These are phyloP conservation scores for Trifolium dubium DNA, from an alignment of 306 rosid species.

Conservation along the genomic window DNA sequence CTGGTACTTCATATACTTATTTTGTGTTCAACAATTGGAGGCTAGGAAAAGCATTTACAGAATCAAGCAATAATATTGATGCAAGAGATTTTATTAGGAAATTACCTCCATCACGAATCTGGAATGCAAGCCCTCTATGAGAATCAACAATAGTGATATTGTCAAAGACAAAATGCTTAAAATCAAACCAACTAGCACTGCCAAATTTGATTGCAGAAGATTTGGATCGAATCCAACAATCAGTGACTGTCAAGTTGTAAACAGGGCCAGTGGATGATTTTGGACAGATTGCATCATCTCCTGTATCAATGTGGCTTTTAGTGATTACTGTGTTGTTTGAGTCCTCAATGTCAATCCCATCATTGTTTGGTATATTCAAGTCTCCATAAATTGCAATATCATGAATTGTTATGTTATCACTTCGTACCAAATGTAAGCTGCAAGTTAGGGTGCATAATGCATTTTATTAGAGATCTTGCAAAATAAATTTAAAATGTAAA, in stretches of 20 bases:
- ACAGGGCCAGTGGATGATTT: slow-evolving; percentile 77
- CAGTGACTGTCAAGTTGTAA: slow-evolving; percentile 66
- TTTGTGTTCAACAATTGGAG: slow-evolving; percentile 26
- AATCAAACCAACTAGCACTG: slow-evolving; percentile 84
- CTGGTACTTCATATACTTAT: background rate
- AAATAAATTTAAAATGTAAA: background rate
- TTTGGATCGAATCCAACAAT: slow-evolving; percentile 86
- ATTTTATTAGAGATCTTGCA: slow-evolving; percentile 1
- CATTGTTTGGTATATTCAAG: slow-evolving; percentile 88
- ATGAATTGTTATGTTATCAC: slow-evolving; percentile 55
- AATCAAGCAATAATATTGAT: background rate
- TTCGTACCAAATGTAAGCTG: slow-evolving; percentile 85
- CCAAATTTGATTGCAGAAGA: slow-evolving; percentile 94
- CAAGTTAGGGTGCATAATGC: slow-evolving; percentile 33
- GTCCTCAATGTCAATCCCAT: slow-evolving; percentile 94
- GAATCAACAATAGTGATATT: slow-evolving; percentile 87
- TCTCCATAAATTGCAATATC: slow-evolving; percentile 82
- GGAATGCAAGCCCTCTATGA: slow-evolving; percentile 86
- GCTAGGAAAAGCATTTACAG: background rate
- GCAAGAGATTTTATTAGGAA: background rate
- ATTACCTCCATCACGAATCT: slow-evolving; percentile 96
- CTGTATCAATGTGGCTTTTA: slow-evolving; percentile 82
- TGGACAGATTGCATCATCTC: slow-evolving; percentile 95
- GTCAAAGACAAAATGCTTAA: slow-evolving; percentile 70
- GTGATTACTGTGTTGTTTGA: slow-evolving; percentile 79